Evolutionary conservation across 2,329 filamentous ascomycete genomes (phyloP), one percentile per base, ranked within the genome.

Genomic region (Xylaria digitata): DNA sequence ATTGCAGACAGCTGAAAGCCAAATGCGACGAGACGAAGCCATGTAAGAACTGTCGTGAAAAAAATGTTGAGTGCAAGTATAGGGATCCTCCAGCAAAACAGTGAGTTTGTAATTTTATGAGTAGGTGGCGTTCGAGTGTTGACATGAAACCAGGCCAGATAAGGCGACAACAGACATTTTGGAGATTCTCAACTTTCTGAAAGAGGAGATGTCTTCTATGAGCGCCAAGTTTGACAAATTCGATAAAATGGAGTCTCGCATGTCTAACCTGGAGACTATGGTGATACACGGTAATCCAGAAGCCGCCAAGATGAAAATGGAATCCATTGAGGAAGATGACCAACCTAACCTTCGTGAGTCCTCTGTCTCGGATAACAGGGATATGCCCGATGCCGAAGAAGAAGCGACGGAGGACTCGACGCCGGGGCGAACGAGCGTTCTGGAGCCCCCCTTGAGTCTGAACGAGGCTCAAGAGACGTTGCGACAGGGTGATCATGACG

Each of bases 71-170:
- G 60, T 99, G 93, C 82, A 90, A 92, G 78, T 98, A 97, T 79
- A 90, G 94, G 71, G 94, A 97, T 75, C 91, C 96, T 6, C 92
- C 93, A 23, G 93, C 93, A 17, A 96, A 96, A 76, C 95, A 96
- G 92, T 97, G 85, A 78, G 91, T 83, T 43, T 15, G 13, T 59
- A 34, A 3, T 32, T 42, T 32, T 11, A 26, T 26, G 11, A 34
- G 30, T 19, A 40, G 52, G 48, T 54, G 23, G 23, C 23, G 6
- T 56, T 26, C 13, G 30, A 42, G 61, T 53, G 26, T 65, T 61
- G 43, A 64, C 56, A 23, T 40, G 19, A 34, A 34, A 45, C 21
- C 63, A 87, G 85, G 62, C 84, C 86, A 70, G 88, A 90, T 74
- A 90, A 89, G 76, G 83, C 86, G 2, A 82, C 86, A 17, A 81